Base-by-base conservation (phyloP, 371 early-diverging fungal genomes). In the Mortierella sp. region DNA sequence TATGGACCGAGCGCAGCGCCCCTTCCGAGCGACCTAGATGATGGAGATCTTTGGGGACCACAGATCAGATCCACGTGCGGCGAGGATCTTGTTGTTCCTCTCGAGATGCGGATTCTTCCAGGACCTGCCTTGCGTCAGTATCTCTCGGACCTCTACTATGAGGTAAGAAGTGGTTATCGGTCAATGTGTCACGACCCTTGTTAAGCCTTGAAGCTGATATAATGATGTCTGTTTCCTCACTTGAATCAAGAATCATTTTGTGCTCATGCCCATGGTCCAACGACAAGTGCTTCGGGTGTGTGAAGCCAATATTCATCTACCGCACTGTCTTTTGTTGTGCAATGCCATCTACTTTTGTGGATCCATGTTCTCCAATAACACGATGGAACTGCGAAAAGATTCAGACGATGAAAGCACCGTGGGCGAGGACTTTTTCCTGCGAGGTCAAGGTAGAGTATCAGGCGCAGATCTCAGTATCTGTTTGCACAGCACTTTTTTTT, bases 381-480 rank as follows among this genome's bases (percentile, higher is more conserved):
- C 69, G 0, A 14, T 67, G 0, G 43, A 40, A 9, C 51, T 76
- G 39, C 59, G 76, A 24, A 76, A 44, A 58, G 68, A 76, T 19
- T 41, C 49, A 14, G 60, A 48, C 16, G 76, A 76, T 28, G 76
- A 76, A 37, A 24, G 76, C 24, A 60, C 76, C 21, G 64, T 76
- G 0, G 76, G 76, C 22, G 76, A 76, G 31, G 76, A 76, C 25
- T 76, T 76, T 28, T 76, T 76, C 39, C 5, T 52, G 29, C 76
- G 76, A 17, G 76, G 69, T 2, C 76, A 76, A 76, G 69, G 76
- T 76, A 61, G 51, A 34, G n/a, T n/a, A n/a, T n/a, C n/a, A n/a
- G n/a, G n/a, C n/a, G n/a, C n/a, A n/a, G n/a, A n/a, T n/a, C n/a
- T n/a, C n/a, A n/a, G n/a, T n/a, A n/a, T 5, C 34, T 34, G 34